Evolutionary conservation across 2,329 filamentous ascomycete species (phyloP), one percentile per base, ranked within the genome.

Genomic region (Xylariaceae sp.): DNA sequence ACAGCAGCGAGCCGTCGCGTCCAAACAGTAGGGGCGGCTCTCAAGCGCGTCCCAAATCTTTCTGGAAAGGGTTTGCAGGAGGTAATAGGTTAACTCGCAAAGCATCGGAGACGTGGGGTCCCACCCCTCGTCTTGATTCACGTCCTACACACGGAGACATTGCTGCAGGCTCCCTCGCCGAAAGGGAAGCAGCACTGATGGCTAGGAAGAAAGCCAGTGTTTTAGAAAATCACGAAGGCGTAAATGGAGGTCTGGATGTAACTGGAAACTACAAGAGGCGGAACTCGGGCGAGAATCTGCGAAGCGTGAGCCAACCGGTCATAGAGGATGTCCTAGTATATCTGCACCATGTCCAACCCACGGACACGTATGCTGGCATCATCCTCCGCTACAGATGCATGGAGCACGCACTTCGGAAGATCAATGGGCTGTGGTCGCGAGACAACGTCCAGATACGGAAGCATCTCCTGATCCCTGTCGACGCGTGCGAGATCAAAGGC

Each of bases 361-460:
- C 76, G 31, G 92, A 98, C 64, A 97, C 88, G 2, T 81, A 97
- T 51, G 88, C 89, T 1, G 90, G 92, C 3, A 81, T 98, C 35
- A 84, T 92, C 36, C 81, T 98, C 49, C 85, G 83, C 53, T 98
- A 94, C 63, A 83, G 86, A 53, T 97, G 90, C 60, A 78, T 85
- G 47, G 81, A 88, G 40, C 83, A 89, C 33, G 75, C 84, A 2
- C 81, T 98, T 50, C 76, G 87, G 42, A 92, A 86, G 59, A 81
- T 88, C 27, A 98, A 98, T 59, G 80, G 92, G 9, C 80, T 98
- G 55, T 98, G 92, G 92, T 87, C 88, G 5, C 87, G 88, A 48
- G 92, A 97, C 58, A 88, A 80, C 47, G 83, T 97, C 24, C 90
- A 96, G 59, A 78, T 81, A 33, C 81, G 89, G 43, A 86, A 86